Evolutionary conservation across 176 grass and related monocot species (phyloP), one percentile per base, ranked within the genome.

Genomic region (Oryza longistaminata): DNA sequence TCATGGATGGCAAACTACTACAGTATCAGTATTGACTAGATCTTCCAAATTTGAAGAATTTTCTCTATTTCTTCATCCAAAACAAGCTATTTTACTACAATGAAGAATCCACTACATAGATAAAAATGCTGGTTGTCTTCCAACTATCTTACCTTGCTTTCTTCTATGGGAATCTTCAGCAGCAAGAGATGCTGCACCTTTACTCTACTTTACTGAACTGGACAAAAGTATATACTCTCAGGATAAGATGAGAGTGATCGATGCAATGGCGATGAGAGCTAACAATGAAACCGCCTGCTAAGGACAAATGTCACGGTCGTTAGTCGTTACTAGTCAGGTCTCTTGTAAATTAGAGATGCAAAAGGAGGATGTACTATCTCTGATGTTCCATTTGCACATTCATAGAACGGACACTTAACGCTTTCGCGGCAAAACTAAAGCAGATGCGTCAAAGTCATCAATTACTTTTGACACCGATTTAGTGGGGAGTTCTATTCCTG

Each of bases 241-340:
- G 72, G 82, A 87, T 87, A 95, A 87, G 71, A 75, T 35, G 74
- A 90, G 66, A 34, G 88, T 12, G 86, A 90, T 85, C 25, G 39
- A 79, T 74, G 75, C 73, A 37, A 88, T 17, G 64, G 69, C 46
- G 52, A 87, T 68, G 55, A 90, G 71, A 25, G 64, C 50, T 58
- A 86, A 33, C 44, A 82, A 25, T 81, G 50, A 80, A 82, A 84
- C 71, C 75, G 67, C 85, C 93, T 95, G 88, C 77, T 73, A 55
- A 87, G n/a, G 22, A 81, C 17, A 4, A 83, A 75, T 37, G 19
- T 27, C 66, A 46, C 81, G 50, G 82, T 71, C 39, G 15, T 40
- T 19, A 31, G 82, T 71, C 39, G 15, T 40, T 19, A 31, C 45
- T 64, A 70, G 44, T 45, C 64, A 66, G 73, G 37, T 73, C 52